Evolutionary conservation across 345 rosid genomes (phyloP).

Genomic region (Trapa bicornis): DNA sequence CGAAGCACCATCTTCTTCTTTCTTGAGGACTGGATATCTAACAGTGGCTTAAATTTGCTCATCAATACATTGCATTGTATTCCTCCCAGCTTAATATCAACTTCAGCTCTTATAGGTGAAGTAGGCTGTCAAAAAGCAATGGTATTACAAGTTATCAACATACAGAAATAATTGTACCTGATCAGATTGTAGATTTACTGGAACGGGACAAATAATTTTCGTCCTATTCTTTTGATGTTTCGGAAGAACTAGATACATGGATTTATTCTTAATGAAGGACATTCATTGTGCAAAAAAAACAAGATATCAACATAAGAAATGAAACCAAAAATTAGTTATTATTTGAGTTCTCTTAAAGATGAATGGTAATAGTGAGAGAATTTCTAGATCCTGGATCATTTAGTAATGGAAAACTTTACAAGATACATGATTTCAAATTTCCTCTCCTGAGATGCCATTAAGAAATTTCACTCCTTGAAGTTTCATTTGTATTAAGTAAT

Average conservation of each 20-base stretch:
- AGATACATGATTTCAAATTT: neutral
- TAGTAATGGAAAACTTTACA: neutral
- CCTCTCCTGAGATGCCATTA: neutral
- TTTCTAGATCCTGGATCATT: neutral
- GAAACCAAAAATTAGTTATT: neutral
- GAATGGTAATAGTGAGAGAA: neutral
- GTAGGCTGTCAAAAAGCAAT: constrained; percentile 29
- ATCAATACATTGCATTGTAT: constrained; percentile 60
- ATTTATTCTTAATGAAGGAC: no score
- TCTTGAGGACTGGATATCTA: constrained; percentile 48
- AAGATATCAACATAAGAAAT: neutral
- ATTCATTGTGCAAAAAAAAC: neutral
- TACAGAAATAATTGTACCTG: no score
- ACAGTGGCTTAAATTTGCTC: constrained; percentile 75
- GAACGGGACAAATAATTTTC: no score
- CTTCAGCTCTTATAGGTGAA: constrained; percentile 75
- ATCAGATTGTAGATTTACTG: no score
- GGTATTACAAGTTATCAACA: constrained; percentile 6
- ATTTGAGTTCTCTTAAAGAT: neutral
- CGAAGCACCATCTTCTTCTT: constrained; percentile 42
- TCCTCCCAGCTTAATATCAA: constrained; percentile 94
- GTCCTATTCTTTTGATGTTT: no score
- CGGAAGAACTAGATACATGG: no score
- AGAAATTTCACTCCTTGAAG: neutral
- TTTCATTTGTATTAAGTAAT: neutral